Evolutionary conservation across 768 basidiomycete species (phyloP).

Genomic region (Tylopilus vinaceipallidus): DNA sequence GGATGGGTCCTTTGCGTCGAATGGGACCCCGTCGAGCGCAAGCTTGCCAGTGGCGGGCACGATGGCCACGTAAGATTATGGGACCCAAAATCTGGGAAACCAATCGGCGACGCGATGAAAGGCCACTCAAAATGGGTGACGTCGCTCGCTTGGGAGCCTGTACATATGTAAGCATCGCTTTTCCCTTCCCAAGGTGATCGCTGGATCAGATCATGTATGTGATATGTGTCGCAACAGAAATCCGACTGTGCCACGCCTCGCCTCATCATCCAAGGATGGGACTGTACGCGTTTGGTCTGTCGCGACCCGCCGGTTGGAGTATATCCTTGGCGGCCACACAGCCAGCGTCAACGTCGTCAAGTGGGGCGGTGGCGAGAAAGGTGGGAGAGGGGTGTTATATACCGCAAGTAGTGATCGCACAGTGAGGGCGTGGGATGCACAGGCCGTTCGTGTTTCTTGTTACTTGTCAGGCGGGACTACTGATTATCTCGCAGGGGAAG

Average conservation of each 20-base stretch:
- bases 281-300: constrained; percentile 95
- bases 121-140: constrained; percentile 98
- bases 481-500: constrained; percentile 58
- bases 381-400: constrained; percentile 73
- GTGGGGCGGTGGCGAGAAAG: constrained; percentile 87
- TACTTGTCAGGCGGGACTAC: not conserved
- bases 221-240: constrained; percentile 49
- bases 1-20: constrained; percentile 98
- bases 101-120: constrained; percentile 83
- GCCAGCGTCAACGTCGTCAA: constrained; percentile 93
- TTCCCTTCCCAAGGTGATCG: not conserved
- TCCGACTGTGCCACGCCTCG: constrained; percentile 73
- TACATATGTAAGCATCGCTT: constrained; percentile 67
- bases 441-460: constrained; percentile 49
- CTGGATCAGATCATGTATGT: constrained; percentile 4
- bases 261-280: constrained; percentile 94
- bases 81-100: constrained; percentile 90
- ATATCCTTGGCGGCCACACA: constrained; percentile 88
- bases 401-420: constrained; percentile 95
- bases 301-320: constrained; percentile 66
- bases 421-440: constrained; percentile 92
- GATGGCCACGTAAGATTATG: constrained; percentile 92
- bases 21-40: constrained; percentile 92
- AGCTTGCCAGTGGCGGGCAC: constrained; percentile 90
- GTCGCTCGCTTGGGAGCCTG: constrained; percentile 92